Conservation (phyloP, 2,329 filamentous ascomycete species). For the Ceratocystis harringtonii region DNA sequence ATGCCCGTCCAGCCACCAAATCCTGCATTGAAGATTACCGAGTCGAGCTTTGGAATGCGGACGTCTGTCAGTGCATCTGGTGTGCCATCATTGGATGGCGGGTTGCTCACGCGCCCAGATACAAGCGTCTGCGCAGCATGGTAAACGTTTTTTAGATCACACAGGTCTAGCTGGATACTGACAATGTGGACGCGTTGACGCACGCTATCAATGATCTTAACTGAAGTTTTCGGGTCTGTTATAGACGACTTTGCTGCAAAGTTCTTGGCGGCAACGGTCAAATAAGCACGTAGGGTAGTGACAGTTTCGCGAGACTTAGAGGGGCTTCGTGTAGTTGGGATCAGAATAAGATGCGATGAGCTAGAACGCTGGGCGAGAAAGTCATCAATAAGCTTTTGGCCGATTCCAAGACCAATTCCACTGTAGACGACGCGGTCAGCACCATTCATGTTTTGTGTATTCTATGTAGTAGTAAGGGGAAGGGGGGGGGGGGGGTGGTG, state of each 20-base stretch:
- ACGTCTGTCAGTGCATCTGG: slow-evolving; percentile 29
- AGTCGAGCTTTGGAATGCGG: slow-evolving; percentile 56
- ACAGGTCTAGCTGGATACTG: slow-evolving; percentile 44
- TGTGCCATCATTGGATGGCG: slow-evolving; percentile 25
- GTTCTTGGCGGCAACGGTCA: slow-evolving; percentile 34
- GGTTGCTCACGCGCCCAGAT: slow-evolving; percentile 32
- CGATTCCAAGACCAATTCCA: slow-evolving; percentile 73
- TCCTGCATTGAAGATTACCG: slow-evolving; percentile 72
- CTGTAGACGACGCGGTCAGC: slow-evolving; percentile 31
- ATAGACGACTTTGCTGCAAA: slow-evolving; percentile 32
- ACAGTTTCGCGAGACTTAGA: slow-evolving; percentile 63
- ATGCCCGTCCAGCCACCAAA: slow-evolving; percentile 76
- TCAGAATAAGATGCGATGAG: slow-evolving; percentile 56
- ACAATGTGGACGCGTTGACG: slow-evolving; percentile 40
- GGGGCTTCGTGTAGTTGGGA: slow-evolving; percentile 67
- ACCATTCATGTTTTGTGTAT: background rate
- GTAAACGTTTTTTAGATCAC: slow-evolving; percentile 39
- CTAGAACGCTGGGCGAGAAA: slow-evolving; percentile 58
- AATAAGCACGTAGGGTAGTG: slow-evolving; percentile 45
- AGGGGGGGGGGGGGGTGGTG: background rate
- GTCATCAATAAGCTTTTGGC: slow-evolving; percentile 75
- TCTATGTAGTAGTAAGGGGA: background rate
- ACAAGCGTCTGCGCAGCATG: slow-evolving; percentile 34
- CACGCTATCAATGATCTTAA: slow-evolving; percentile 33
- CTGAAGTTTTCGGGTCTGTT: slow-evolving; percentile 42